Evolutionary conservation across 257 asterid genomes (phyloP).

Genomic region (Ballota nigra): DNA sequence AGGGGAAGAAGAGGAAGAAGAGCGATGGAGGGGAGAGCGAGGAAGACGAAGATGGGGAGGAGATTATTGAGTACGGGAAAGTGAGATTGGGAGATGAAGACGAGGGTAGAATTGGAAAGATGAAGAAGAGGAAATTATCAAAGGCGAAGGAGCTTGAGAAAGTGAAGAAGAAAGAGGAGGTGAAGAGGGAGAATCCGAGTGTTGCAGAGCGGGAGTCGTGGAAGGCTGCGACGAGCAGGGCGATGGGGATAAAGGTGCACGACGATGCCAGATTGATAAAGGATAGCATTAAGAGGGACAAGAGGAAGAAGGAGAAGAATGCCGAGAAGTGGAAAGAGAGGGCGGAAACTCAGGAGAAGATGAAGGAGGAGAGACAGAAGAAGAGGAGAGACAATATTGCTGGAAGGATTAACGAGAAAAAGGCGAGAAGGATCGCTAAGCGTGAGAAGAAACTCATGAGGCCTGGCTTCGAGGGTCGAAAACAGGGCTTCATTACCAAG

Average conservation of each 20-base stretch:
- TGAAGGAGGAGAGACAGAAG: constrained; percentile 62
- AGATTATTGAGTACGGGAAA: constrained; percentile 73
- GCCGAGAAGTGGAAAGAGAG: constrained; percentile 88
- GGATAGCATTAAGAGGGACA: constrained; percentile 76
- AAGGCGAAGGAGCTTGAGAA: constrained; percentile 64
- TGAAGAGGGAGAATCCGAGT: constrained; percentile 52
- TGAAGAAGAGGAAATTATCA: constrained; percentile 57
- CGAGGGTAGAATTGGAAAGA: constrained; percentile 30
- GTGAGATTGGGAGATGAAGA: constrained; percentile 67
- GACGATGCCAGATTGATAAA: constrained; percentile 63
- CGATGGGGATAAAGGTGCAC: constrained; percentile 87
- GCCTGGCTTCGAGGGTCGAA: constrained; percentile 92
- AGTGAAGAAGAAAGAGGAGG: constrained; percentile 60
- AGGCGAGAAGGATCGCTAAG: constrained; percentile 74
- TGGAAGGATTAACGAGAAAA: constrained; percentile 72
- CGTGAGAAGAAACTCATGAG: constrained; percentile 96
- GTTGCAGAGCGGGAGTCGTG: constrained; percentile 73
- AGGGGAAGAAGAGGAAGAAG: constrained; percentile 46
- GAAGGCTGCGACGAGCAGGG: constrained; percentile 72
- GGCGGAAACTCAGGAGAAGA: constrained; percentile 50
- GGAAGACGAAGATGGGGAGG: constrained; percentile 39
- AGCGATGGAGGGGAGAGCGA: constrained; percentile 31
- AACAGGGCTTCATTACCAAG: constrained; percentile 61
- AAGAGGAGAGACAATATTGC: constrained; percentile 75
- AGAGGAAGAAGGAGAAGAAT: constrained; percentile 68